Evolutionary conservation across 2,329 filamentous ascomycete genomes (phyloP).

Genomic region (Talaromyces sp.): DNA sequence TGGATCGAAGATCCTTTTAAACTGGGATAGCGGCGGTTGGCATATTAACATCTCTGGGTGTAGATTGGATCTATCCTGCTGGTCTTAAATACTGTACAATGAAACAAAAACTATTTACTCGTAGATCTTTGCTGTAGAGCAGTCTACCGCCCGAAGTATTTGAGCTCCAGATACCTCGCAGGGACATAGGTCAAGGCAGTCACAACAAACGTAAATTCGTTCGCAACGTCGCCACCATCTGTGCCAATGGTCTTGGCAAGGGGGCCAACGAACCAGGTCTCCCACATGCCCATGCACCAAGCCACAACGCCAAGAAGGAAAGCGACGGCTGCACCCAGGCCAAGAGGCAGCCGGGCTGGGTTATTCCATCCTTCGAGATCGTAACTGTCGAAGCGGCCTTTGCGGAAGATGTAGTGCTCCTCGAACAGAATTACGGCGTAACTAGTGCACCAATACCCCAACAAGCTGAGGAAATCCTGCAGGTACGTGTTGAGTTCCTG

Average conservation of each 20-base stretch:
- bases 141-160: conserved; percentile 39
- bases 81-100: neutral
- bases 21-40: neutral
- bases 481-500: conserved; percentile 42
- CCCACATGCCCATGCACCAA: conserved; percentile 55
- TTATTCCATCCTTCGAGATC: conserved; percentile 48
- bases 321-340: conserved; percentile 39
- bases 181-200: conserved; percentile 46
- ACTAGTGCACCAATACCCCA: conserved; percentile 49
- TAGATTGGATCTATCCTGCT: neutral
- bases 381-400: conserved; percentile 39
- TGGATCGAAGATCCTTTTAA: too few relatives aligned
- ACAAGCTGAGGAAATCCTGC: conserved; percentile 44
- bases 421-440: conserved; percentile 46
- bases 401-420: conserved; percentile 48
- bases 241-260: conserved; percentile 42
- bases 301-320: conserved; percentile 44
- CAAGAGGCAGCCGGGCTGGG: conserved; percentile 39
- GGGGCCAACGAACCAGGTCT: conserved; percentile 51
- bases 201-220: conserved; percentile 49
- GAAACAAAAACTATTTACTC: neutral
- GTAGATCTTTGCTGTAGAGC: neutral
- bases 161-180: conserved; percentile 46
- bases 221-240: conserved; percentile 47
- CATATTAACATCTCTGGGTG: neutral